These are phyloP conservation scores for Podila epicladia DNA, from an alignment of 192 early-diverging fungal genomes.

Conservation along the genomic window DNA sequence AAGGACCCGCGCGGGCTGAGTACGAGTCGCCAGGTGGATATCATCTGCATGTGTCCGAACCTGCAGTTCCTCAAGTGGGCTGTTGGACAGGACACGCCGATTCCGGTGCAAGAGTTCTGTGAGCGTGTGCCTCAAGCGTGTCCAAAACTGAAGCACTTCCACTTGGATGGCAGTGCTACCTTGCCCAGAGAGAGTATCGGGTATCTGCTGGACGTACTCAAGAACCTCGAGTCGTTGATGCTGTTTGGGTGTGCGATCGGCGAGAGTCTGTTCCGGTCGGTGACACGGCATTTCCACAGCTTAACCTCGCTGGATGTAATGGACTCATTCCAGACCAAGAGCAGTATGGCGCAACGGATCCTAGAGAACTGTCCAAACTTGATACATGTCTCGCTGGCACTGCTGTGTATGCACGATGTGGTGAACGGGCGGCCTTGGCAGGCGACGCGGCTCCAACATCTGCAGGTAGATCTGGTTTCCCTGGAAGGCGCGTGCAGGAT, in stretches of 20 bases:
- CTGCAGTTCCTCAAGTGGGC: slow-evolving; percentile 31
- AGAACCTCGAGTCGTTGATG: neutral
- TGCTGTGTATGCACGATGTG: slow-evolving; percentile 20
- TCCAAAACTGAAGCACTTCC: slow-evolving; percentile 14
- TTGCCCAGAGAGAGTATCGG: slow-evolving; percentile 13
- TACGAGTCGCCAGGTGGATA: slow-evolving; percentile 21
- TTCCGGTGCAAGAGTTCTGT: slow-evolving; percentile 34
- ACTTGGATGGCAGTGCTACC: slow-evolving; percentile 25
- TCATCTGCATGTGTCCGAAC: slow-evolving; percentile 28
- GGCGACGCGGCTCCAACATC: slow-evolving; percentile 4
- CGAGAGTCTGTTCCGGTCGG: neutral
- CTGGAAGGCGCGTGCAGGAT: neutral
- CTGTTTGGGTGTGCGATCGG: slow-evolving; percentile 24
- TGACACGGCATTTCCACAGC: slow-evolving; percentile 20
- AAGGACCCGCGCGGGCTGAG: slow-evolving; percentile 22
- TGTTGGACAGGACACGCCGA: neutral
- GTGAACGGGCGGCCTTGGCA: slow-evolving; percentile 20
- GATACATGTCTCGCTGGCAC: neutral
- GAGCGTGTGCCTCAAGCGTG: slow-evolving; percentile 22
- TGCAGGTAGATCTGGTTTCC: slow-evolving; percentile 11
- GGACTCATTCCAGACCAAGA: slow-evolving; percentile 18
- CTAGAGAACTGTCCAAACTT: slow-evolving; percentile 20
- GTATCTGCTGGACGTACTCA: slow-evolving; percentile 12
- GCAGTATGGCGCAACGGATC: slow-evolving; percentile 30
- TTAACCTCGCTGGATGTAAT: slow-evolving; percentile 14